These are phyloP conservation scores for Epichloe typhina DNA, from an alignment of 2,329 filamentous ascomycete species.

Conservation along the genomic window DNA sequence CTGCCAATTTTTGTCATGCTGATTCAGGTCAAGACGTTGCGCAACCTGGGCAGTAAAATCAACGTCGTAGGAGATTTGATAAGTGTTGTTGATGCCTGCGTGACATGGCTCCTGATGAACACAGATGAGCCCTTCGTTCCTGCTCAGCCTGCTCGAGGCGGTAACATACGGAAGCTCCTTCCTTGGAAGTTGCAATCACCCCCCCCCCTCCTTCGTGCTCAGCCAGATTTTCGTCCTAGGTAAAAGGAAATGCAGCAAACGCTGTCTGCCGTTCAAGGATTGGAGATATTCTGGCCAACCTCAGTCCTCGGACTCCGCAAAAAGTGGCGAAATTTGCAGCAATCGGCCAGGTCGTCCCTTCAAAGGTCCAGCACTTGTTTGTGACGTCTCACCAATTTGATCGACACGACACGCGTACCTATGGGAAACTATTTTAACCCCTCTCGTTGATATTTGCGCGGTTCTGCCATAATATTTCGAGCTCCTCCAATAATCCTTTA, in stretches of 20 bases:
- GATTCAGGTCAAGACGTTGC: no score
- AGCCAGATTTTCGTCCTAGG: not conserved
- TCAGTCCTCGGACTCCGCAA: no score
- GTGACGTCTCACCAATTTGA: not conserved
- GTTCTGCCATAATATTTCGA: not conserved
- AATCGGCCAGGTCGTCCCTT: not conserved
- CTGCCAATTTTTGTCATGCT: not conserved
- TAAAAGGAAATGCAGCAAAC: not conserved
- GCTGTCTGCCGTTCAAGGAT: not conserved
- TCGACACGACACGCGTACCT: not conserved
- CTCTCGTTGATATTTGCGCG: not conserved
- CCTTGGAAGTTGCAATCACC: not conserved
- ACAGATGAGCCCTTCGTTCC: not conserved
- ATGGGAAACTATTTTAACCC: not conserved
- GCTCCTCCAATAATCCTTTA: not conserved
- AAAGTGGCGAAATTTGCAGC: not conserved
- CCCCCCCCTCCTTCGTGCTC: no score
- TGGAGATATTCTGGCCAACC: not conserved
- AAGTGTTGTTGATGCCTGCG: no score
- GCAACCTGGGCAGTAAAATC: no score
- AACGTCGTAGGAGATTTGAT: no score
- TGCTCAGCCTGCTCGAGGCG: not conserved
- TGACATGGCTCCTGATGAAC: no score
- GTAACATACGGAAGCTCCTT: not conserved
- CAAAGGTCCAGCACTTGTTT: not conserved